A percentile compares a stretch with the other conserved stretches of the same genome.
Evolutionary conservation across 352 stramenopile genomes (phyloP).

Genomic region (Globisporangium parvum): DNA sequence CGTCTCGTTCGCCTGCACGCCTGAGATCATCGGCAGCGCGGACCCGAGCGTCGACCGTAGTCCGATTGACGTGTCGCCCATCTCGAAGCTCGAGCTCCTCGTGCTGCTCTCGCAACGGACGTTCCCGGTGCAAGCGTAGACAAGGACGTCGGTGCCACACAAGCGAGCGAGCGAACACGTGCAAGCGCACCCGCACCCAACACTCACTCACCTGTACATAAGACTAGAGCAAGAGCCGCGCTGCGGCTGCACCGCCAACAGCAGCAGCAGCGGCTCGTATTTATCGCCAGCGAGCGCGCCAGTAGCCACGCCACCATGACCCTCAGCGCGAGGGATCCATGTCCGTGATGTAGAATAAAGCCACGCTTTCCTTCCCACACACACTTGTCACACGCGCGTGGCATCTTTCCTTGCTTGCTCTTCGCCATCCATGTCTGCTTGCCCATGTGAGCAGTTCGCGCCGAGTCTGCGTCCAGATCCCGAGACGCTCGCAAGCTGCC

Average conservation of each 20-base stretch:
- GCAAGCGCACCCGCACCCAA: slow-evolving; percentile 1
- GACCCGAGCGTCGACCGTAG: slow-evolving; percentile 67
- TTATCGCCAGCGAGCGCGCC: slow-evolving; percentile 4
- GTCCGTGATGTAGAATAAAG: background rate
- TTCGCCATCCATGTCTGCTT: background rate
- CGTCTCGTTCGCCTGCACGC: slow-evolving; percentile 54
- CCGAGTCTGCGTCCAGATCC: no score
- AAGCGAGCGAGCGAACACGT: slow-evolving; percentile 4
- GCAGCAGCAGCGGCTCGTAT: slow-evolving; percentile 4
- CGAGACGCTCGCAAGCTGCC: background rate
- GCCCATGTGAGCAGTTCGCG: no score
- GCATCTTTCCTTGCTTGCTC: background rate
- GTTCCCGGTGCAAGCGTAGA: slow-evolving; percentile 40
- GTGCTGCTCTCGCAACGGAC: slow-evolving; percentile 67
- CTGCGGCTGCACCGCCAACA: background rate
- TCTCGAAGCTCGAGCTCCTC: slow-evolving; percentile 70
- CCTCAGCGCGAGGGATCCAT: slow-evolving; percentile 1
- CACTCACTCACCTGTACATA: slow-evolving; percentile 11
- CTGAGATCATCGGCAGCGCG: slow-evolving; percentile 67
- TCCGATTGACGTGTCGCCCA: slow-evolving; percentile 68
- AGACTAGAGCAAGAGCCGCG: slow-evolving; percentile 1
- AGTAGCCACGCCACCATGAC: background rate
- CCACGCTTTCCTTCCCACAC: background rate
- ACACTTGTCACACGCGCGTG: background rate
- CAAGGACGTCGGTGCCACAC: background rate